Conservation (phyloP, 2,329 filamentous ascomycete genomes). For the Arthrobotrys conoides region DNA sequence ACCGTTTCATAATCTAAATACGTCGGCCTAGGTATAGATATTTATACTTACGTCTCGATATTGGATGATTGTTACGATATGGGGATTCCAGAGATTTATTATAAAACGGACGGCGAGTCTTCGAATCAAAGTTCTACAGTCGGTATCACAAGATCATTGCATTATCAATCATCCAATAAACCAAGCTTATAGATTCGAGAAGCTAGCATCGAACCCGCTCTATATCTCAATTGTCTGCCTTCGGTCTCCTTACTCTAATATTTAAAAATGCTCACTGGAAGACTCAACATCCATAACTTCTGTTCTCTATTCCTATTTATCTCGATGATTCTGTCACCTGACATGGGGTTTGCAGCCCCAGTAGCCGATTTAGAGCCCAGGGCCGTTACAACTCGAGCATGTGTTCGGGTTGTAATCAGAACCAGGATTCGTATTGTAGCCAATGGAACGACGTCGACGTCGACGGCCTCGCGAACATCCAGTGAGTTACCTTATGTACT, state of each 20-base stretch:
- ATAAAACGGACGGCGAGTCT: not conserved
- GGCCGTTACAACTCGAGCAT: slow-evolving; percentile 5
- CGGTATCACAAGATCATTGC: not conserved
- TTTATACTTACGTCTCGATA: not conserved
- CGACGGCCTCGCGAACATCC: slow-evolving; percentile 16
- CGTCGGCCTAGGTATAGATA: too few species aligned
- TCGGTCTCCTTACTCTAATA: too few species aligned
- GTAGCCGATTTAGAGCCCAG: slow-evolving; percentile 23
- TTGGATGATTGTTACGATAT: not conserved
- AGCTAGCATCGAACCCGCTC: not conserved
- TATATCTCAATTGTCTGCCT: too few species aligned
- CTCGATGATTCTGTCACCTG: slow-evolving; percentile 8
- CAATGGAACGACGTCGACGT: slow-evolving; percentile 32
- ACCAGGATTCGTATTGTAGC: slow-evolving; percentile 22
- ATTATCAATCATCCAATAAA: not conserved
- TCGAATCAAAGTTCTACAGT: not conserved
- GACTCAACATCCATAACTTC: slow-evolving; percentile 5
- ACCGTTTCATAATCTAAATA: slow-evolving; percentile 1
- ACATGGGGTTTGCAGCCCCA: slow-evolving; percentile 1
- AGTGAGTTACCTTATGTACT: slow-evolving; percentile 8
- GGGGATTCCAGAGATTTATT: not conserved
- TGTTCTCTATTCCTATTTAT: slow-evolving; percentile 18
- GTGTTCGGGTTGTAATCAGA: slow-evolving; percentile 29
- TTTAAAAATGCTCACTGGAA: slow-evolving; percentile 18
- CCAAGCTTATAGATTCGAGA: not conserved